A percentile compares a stretch with the other conserved stretches of the same genome.
Conservation (phyloP, 768 basidiomycete species). For the Pholiota conissans region DNA sequence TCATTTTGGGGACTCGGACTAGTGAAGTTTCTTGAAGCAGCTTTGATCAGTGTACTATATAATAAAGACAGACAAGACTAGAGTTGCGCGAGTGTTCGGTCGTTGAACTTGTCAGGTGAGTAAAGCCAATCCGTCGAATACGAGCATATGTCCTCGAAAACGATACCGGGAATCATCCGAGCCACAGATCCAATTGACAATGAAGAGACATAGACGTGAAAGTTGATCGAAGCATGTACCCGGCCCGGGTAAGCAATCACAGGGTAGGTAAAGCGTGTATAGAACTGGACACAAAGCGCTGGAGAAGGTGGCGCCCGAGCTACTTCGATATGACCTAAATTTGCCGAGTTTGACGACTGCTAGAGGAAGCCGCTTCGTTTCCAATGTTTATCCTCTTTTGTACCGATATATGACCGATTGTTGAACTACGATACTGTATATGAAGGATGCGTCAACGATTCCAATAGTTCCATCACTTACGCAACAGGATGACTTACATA, state of each 20-base stretch:
- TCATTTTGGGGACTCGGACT: slow-evolving; percentile 8
- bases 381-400: neutral
- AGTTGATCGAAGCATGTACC: too few species aligned
- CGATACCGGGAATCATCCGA: slow-evolving; percentile 6
- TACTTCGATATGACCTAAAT: neutral
- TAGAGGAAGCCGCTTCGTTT: neutral
- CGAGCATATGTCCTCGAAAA: neutral
- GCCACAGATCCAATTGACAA: neutral
- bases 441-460: too few species aligned
- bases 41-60: neutral
- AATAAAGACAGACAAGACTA: neutral
- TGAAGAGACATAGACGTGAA: neutral
- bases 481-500: too few species aligned
- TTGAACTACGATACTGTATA: too few species aligned
- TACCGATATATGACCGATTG: slow-evolving; percentile 3
- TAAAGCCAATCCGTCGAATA: neutral
- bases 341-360: neutral
- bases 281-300: too few species aligned
- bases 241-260: too few species aligned
- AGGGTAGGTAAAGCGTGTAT: too few species aligned
- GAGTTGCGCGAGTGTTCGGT: neutral
- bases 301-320: too few species aligned
- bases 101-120: slow-evolving; percentile 1
- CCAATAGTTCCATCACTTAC: too few species aligned
- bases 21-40: neutral